Base-by-base conservation (phyloP, 495 filamentous ascomycete species). In the Neohortaea acidophila region DNA sequence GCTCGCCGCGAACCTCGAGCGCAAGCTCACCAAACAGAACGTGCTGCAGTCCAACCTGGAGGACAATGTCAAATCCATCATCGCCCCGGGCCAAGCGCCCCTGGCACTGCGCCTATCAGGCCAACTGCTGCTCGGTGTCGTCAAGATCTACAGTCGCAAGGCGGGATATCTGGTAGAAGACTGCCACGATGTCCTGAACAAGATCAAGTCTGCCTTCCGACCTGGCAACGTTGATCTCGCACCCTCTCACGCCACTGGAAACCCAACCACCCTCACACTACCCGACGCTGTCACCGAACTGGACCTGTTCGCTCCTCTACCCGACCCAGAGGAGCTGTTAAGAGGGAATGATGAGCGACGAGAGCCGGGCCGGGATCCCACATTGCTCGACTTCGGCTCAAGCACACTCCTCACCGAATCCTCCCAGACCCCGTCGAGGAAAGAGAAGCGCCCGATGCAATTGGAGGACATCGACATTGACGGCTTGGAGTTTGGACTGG, bases 1-100 rank as follows among this genome's bases (percentile, higher is more conserved):
- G 89, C 73, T 96, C 44, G 93, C 87, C 20, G 84, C 86, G 63
- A 96, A 96, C 62, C 63, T 94, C 49, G 87, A 96, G 71, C 84
- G 84, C 69, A 96, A 94, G 60, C 73, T 97, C 28, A 84, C 85
- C 42, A 97, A 96, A 59, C 82, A 79, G 38, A 82, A 94, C 51
- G 84, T 96, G 42, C 57, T 96, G 43, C 81, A 91, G 53, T 83
- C 84, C 25, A 85, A 92, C 52, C 79, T 97, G 48, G 79, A 86
- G 51, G 81, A 79, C 55, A 93, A 85, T 55, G 84, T 96, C 49
- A 78, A 77, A 57, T 84, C 84, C 45, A 97, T 97, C 60, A 86
- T 96, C 36, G 79, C 79, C 34, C 82, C 85, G 44, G 84, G 84
- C 48, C 83, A 92, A 57, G 89, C 87, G 39, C 89, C 89, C 21